Base-by-base conservation (phyloP, 306 rosid species). In the Cucumis melo region DNA sequence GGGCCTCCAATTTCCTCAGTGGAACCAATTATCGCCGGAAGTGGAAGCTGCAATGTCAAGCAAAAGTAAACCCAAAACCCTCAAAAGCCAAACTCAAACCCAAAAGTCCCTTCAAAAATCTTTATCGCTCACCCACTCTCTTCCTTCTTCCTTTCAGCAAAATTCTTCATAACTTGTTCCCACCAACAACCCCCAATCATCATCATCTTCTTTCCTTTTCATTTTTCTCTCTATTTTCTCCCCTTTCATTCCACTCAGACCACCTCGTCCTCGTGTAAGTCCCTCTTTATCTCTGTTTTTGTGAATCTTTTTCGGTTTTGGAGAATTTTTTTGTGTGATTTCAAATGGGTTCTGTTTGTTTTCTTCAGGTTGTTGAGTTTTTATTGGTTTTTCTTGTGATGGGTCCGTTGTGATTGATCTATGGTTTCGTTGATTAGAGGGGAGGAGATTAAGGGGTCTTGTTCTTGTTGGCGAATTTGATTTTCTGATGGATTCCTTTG, bases 31-130 rank as follows among this genome's bases (percentile, higher is more conserved):
- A 81, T 78, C 83, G 81, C 56, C 63, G 54, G 41, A 76, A 83
- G 84, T 87, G 93, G 89, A 91, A 84, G 85, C 83, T 89, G 89
- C 82, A 81, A 80, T 83, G 87, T 82, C 88, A 87, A 84, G 88
- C 88, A 76, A 87, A 87, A 80, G 83, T 78, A 83, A 82, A 53
- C 58, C 41, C 17, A 16, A 34, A 62, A 62, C 21, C 72, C 72
- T 14, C 15, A 58, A 56, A 56, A 56, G 60, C 60, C 60, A 56
- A 61, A 61, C 9, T 54, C 53, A n/a, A 63, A 61, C 4, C 54
- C 53, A n/a, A 63, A 63, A 63, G 7, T 20, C 57, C 12, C 16
- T 41, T 58, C 46, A 42, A 77, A 79, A 79, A 79, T 79, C 87
- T 48, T 83, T 0, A 32, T 78, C 83, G 80, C 84, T 81, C 84